A percentile compares a stretch with the other conserved stretches of the same genome.
These are phyloP conservation scores for Boletus tomentosulus DNA, from an alignment of 768 basidiomycete species.

Conservation along the genomic window DNA sequence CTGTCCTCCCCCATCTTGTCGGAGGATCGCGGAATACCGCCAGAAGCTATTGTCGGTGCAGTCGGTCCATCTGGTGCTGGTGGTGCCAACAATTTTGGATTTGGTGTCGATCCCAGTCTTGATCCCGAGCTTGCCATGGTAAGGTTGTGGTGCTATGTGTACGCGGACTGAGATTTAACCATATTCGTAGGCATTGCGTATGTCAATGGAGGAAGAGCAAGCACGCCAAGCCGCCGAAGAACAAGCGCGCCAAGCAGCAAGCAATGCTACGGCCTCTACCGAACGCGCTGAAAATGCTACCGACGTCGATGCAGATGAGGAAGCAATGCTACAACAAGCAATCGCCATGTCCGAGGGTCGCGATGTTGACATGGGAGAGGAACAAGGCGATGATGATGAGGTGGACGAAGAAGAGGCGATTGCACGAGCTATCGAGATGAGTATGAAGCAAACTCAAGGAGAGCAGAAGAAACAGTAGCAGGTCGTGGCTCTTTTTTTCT, in stretches of 20 bases:
- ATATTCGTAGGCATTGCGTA: slow-evolving; percentile 73
- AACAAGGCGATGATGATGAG: slow-evolving; percentile 61
- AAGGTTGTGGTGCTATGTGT: slow-evolving; percentile 16
- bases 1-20: slow-evolving; percentile 79
- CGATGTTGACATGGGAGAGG: slow-evolving; percentile 46
- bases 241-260: slow-evolving; percentile 28
- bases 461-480: slow-evolving; percentile 35
- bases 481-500: background rate
- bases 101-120: slow-evolving; percentile 90
- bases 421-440: slow-evolving; percentile 88
- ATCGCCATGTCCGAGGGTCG: slow-evolving; percentile 66
- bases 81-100: slow-evolving; percentile 64
- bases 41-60: slow-evolving; percentile 49
- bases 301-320: slow-evolving; percentile 69
- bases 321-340: slow-evolving; percentile 70
- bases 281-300: slow-evolving; percentile 31
- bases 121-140: slow-evolving; percentile 98
- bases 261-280: slow-evolving; percentile 21
- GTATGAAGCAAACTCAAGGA: slow-evolving; percentile 65
- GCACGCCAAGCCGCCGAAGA: slow-evolving; percentile 62
- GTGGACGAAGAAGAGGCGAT: slow-evolving; percentile 88
- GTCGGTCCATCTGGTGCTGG: slow-evolving; percentile 47
- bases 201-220: slow-evolving; percentile 95
- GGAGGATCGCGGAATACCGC: slow-evolving; percentile 72
- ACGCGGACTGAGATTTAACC: background rate